A percentile compares a stretch with the other conserved stretches of the same genome.
Evolutionary conservation across 805 yeast species (phyloP).

Genomic region (Metschnikowia peoriensis): DNA sequence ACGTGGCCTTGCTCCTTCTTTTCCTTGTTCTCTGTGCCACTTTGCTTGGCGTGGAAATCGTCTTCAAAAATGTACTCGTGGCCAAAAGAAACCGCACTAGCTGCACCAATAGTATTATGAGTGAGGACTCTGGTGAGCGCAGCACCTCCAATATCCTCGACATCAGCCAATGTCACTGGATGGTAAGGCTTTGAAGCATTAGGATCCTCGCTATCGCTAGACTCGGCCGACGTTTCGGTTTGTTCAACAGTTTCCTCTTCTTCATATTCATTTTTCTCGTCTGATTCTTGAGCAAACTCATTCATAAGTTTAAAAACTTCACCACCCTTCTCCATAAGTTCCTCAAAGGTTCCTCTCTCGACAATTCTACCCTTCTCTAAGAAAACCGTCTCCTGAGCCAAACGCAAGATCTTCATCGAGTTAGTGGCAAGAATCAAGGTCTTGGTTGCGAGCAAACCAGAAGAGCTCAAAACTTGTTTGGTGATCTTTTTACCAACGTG

Average conservation of each 20-base stretch:
- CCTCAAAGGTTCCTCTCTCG: constrained; percentile 55
- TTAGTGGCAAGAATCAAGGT: constrained; percentile 60
- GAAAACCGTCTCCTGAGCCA: constrained; percentile 61
- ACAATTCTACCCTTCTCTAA: constrained; percentile 52
- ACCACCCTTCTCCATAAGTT: constrained; percentile 41
- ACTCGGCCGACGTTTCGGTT: constrained; percentile 4
- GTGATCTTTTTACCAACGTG: constrained; percentile 61
- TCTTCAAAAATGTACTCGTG: constrained; percentile 32
- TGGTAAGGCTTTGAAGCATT: constrained; percentile 8
- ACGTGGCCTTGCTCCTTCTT: constrained; percentile 26
- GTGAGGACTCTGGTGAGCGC: constrained; percentile 18
- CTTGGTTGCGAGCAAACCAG: constrained; percentile 51
- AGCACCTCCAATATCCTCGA: constrained; percentile 15
- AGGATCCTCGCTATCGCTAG: constrained; percentile 9
- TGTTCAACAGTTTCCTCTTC: constrained; percentile 2
- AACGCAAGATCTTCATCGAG: constrained; percentile 51
- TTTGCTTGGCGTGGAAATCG: constrained; percentile 22
- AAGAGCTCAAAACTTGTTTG: constrained; percentile 43
- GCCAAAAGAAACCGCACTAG: constrained; percentile 34
- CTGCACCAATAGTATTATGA: constrained; percentile 20
- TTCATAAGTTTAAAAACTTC: constrained; percentile 32
- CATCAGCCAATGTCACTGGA: constrained; percentile 22
- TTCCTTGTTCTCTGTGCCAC: constrained; percentile 14
- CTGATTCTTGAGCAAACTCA: constrained; percentile 29
- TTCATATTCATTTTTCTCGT: constrained; percentile 13